Percentiles rank a stretch among this genome's conserved stretches.
Conservation (phyloP, 2,329 filamentous ascomycete genomes). For the Ophiostoma sp. region DNA sequence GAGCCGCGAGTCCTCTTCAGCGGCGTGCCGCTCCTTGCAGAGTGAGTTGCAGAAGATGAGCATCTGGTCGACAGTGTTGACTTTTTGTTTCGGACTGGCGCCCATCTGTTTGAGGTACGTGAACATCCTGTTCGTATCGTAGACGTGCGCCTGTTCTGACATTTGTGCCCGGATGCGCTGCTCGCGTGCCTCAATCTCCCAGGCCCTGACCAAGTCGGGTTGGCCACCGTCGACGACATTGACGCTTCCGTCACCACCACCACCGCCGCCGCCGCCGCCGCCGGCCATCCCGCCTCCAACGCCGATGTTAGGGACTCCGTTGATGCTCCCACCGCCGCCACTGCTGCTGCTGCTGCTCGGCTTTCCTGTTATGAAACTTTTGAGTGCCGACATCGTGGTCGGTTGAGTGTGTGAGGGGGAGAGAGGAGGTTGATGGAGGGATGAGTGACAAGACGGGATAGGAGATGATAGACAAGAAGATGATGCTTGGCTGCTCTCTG, state of each 20-base stretch:
- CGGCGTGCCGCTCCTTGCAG: not conserved
- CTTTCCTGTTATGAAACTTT: not conserved
- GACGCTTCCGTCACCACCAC: not conserved
- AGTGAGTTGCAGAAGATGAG: conserved; percentile 7
- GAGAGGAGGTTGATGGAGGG: not conserved
- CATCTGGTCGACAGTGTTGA: conserved; percentile 18
- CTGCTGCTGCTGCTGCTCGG: not conserved
- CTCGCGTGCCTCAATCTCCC: conserved; percentile 8
- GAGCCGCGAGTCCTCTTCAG: not conserved
- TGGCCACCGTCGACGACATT: conserved; percentile 9
- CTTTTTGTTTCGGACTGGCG: conserved; percentile 15
- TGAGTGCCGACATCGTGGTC: not conserved
- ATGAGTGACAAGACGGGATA: not conserved
- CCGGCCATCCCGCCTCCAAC: not conserved
- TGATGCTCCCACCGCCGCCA: not conserved
- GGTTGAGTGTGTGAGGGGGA: not conserved
- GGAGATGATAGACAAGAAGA: not conserved
- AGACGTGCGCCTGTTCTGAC: not conserved
- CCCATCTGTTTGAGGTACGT: conserved; percentile 3
- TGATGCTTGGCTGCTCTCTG: not conserved
- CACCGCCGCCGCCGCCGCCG: not conserved
- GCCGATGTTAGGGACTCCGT: not conserved
- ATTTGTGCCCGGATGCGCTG: conserved; percentile 9
- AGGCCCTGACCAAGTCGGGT: not conserved
- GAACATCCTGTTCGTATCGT: not conserved